Evolutionary conservation across 2,329 filamentous ascomycete species (phyloP).

Genomic region (Kalaharituber pfeilii): DNA sequence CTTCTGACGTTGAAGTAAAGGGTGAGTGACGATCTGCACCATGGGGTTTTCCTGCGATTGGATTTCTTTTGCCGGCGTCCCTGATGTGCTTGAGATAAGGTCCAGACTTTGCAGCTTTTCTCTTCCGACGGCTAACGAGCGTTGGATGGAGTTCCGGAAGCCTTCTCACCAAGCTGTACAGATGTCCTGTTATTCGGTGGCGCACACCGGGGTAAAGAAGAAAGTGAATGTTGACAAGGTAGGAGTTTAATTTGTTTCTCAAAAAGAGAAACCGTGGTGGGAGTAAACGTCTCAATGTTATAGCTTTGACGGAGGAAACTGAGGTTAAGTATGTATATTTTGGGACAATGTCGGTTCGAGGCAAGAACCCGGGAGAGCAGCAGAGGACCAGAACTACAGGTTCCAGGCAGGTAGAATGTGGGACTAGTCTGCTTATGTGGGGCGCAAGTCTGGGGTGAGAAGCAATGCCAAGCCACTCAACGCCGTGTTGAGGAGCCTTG

Average conservation of each 20-base stretch:
- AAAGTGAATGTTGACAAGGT: neutral
- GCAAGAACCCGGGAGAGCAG: no score
- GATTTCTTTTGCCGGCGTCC: neutral
- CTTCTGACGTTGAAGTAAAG: neutral
- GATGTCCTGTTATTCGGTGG: slow-evolving; percentile 7
- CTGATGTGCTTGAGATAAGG: neutral
- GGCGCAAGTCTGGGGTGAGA: no score
- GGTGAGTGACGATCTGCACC: neutral
- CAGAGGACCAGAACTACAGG: no score
- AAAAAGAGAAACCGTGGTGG: neutral
- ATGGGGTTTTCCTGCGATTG: neutral
- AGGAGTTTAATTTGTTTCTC: neutral
- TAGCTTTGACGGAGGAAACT: no score
- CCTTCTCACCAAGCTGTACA: slow-evolving; percentile 6
- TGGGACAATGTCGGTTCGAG: no score
- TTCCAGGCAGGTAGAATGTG: no score
- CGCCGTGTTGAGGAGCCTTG: no score
- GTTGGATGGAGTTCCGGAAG: neutral
- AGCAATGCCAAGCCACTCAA: no score
- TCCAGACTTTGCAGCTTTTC: slow-evolving; percentile 4
- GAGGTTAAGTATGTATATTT: no score
- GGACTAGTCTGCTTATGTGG: no score
- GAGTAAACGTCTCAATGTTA: neutral
- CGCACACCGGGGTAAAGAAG: slow-evolving; percentile 14
- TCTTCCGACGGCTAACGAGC: neutral